Evolutionary conservation across 1,284 basidiomycete species (phyloP), one percentile per base, ranked within the genome.

Genomic region (Cronartium quercuum): DNA sequence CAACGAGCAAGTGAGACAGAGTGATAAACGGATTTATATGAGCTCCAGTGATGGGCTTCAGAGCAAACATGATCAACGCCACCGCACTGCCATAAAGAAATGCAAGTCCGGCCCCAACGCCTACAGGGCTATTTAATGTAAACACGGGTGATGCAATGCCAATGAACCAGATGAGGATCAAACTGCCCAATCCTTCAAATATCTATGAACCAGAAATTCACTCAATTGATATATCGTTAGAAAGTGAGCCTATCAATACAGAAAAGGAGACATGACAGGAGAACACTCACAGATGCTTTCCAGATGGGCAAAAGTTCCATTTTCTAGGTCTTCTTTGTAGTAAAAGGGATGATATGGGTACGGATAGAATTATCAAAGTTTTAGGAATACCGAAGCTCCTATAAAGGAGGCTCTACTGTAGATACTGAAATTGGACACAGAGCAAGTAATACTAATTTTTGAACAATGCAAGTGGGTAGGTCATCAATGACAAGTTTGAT

Each of bases 1-100:
- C 69, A 10, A 44, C 13, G 4, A 51, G 41, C 34, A 63, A 47
- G 18, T 40, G 38, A 3, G 61, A 61, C 3, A 71, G n/a, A 35
- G 69, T 71, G 69, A 71, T 71, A 10, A 71, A 63, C 18, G 69
- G 69, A 51, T 71, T 71, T 29, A 71, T 63, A 38, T 71, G 69
- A 12, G 60, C 69, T 10, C 69, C 69, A 35, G 60, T 71, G 29
- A 71, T 24, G 1, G 60, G 61, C 24, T 62, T 62, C 10, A 71
- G 34, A n/a, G 61, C 24, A 38, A 51, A 71, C 60, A 71, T 51
- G 21, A 62, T 29, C 24, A 71, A 35, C 7, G 69, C 51, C 7
- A 62, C 62, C 15, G 42, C 42, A 15, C 51, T 29, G 9, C 60
- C 61, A 57, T 71, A 64, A 29, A 64, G 42, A 7, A 71, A 51